Conservation (phyloP, 371 early-diverging fungal species). For the Apophysomyces variabilis region DNA sequence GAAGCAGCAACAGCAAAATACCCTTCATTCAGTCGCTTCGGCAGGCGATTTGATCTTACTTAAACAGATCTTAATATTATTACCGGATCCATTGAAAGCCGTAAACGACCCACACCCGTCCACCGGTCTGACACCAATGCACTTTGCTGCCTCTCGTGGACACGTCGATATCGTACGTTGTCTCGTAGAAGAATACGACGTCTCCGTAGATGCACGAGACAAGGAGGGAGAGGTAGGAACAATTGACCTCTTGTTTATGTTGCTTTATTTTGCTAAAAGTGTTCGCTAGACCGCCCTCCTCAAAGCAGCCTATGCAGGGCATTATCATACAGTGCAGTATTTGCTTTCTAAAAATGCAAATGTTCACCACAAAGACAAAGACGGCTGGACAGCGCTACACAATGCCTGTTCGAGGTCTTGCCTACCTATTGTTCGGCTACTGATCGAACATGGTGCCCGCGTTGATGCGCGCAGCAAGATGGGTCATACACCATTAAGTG, state of each 20-base stretch:
- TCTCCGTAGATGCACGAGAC: conserved; percentile 65
- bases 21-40: conserved; percentile 7
- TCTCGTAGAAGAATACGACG: conserved; percentile 65
- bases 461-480: conserved; percentile 64
- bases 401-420: conserved; percentile 71
- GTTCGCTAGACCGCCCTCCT: conserved; percentile 70
- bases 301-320: conserved; percentile 78
- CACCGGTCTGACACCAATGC: conserved; percentile 70
- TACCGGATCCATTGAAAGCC: conserved; percentile 26
- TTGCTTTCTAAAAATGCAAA: conserved; percentile 64
- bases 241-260: no score
- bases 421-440: conserved; percentile 57
- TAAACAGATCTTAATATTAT: conserved; percentile 25
- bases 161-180: conserved; percentile 62
- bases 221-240: conserved; percentile 69
- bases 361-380: conserved; percentile 66
- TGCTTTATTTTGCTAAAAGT: not conserved
- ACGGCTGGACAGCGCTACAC: conserved; percentile 87
- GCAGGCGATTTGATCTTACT: conserved; percentile 26
- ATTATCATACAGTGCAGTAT: conserved; percentile 61
- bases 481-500: conserved; percentile 82
- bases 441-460: conserved; percentile 59
- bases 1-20: conserved; percentile 12
- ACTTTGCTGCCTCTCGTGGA: conserved; percentile 73
- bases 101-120: conserved; percentile 44